Percentiles rank a stretch among this genome's conserved stretches.
Conservation (phyloP, 495 filamentous ascomycete genomes). For the Thozetella sp. region DNA sequence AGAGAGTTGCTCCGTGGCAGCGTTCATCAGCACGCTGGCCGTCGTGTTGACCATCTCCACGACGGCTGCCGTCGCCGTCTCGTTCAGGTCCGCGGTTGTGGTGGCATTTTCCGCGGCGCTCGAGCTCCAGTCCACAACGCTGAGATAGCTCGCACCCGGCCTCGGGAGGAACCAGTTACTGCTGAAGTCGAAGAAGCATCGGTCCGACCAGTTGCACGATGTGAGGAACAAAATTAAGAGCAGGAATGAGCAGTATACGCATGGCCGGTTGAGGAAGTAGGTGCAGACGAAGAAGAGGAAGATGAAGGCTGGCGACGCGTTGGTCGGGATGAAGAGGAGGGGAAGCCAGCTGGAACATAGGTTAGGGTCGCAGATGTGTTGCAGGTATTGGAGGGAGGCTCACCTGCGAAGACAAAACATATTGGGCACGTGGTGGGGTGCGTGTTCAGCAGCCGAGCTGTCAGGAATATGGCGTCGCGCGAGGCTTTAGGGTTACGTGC, state of each 20-base stretch:
- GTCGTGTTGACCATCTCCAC: slow-evolving; percentile 71
- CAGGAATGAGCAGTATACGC: slow-evolving; percentile 87
- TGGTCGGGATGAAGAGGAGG: slow-evolving; percentile 74
- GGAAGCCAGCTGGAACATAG: slow-evolving; percentile 62
- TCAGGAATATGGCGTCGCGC: too few species aligned
- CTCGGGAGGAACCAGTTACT: slow-evolving; percentile 84
- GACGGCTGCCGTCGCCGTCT: slow-evolving; percentile 34
- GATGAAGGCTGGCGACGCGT: slow-evolving; percentile 83
- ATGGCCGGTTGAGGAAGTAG: slow-evolving; percentile 87
- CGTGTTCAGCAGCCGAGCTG: too few species aligned
- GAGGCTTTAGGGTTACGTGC: too few species aligned
- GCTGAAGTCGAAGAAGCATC: slow-evolving; percentile 82
- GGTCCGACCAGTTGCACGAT: slow-evolving; percentile 89
- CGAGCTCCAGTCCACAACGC: slow-evolving; percentile 16
- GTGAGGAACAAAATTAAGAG: slow-evolving; percentile 87
- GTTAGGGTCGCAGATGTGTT: background rate
- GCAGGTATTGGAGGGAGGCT: slow-evolving; percentile 17
- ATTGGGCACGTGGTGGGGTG: too few species aligned
- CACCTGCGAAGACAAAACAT: slow-evolving; percentile 90
- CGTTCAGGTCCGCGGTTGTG: slow-evolving; percentile 31
- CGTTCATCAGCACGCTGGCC: slow-evolving; percentile 64
- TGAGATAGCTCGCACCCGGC: slow-evolving; percentile 16
- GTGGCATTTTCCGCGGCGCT: slow-evolving; percentile 26
- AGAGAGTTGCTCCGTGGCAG: slow-evolving; percentile 65
- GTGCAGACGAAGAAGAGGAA: slow-evolving; percentile 88